A percentile compares a stretch with the other conserved stretches of the same genome.
phyloP scores from a whole-genome alignment of 306 rosid species.

The Carpinus viminea region DNA sequence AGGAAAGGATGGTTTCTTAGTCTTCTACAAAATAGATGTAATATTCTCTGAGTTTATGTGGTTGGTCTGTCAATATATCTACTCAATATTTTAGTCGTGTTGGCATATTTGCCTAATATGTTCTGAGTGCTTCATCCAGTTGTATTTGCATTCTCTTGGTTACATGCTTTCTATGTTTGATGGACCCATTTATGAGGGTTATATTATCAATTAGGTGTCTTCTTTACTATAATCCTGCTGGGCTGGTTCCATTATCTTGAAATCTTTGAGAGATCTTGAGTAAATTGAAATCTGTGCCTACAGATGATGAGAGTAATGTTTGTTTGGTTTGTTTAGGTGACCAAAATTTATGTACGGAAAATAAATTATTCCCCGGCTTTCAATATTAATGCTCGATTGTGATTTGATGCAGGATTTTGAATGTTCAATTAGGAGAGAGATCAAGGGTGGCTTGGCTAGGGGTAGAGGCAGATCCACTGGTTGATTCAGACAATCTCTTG shows the following conservation, averaged over 20 bases:
- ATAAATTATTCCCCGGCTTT: background rate
- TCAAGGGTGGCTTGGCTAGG: conserved; percentile 97
- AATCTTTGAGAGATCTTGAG: background rate
- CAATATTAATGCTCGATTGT: background rate
- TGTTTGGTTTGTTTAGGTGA: background rate
- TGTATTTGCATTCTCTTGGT: background rate
- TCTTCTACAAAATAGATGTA: background rate
- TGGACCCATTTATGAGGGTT: background rate
- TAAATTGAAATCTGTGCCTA: background rate
- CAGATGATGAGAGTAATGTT: background rate
- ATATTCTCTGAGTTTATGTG: background rate
- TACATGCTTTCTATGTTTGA: background rate
- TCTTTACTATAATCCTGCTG: background rate
- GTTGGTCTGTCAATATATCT: background rate
- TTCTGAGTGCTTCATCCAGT: conserved; percentile 3
- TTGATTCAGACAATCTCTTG: conserved; percentile 72
- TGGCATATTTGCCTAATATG: background rate
- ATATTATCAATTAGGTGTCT: background rate
- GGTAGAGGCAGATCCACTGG: conserved; percentile 90
- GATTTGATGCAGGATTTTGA: conserved; percentile 63
- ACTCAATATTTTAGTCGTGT: background rate
- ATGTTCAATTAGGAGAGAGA: conserved; percentile 85
- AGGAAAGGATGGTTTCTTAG: background rate
- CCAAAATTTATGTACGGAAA: background rate
- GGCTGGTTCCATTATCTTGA: background rate